phyloP scores from a whole-genome alignment of 2,329 filamentous ascomycete species.

The Epichloe sibirici region DNA sequence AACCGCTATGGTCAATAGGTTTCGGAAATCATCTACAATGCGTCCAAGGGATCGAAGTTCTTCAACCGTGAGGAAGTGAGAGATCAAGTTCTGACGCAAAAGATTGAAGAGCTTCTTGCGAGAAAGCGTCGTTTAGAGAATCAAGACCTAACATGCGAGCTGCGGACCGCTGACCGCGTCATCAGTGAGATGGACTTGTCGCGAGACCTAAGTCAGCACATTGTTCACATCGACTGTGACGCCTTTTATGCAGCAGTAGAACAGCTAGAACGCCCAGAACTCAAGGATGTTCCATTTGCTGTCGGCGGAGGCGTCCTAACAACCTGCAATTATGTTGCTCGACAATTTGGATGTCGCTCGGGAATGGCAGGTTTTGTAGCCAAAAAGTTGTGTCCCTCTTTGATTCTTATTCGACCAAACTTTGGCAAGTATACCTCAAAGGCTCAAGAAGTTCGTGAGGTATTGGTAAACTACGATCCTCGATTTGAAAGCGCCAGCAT shows the following conservation, averaged over 20 bases:
- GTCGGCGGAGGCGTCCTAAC: conserved; percentile 61
- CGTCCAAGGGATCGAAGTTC: conserved; percentile 91
- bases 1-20: conserved; percentile 38
- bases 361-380: conserved; percentile 97
- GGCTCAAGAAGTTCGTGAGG: conserved; percentile 71
- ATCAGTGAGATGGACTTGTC: conserved; percentile 66
- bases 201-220: conserved; percentile 69
- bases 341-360: conserved; percentile 80
- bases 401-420: conserved; percentile 73
- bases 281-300: conserved; percentile 79
- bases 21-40: conserved; percentile 92
- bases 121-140: conserved; percentile 67
- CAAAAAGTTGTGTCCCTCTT: conserved; percentile 78
- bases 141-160: conserved; percentile 59
- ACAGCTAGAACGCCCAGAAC: conserved; percentile 68
- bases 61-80: conserved; percentile 82
- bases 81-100: conserved; percentile 71
- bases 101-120: conserved; percentile 67
- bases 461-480: conserved; percentile 79
- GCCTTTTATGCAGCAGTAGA: conserved; percentile 96
- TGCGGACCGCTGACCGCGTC: conserved; percentile 67
- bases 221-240: conserved; percentile 93
- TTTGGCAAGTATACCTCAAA: conserved; percentile 88
- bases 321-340: conserved; percentile 75
- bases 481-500: conserved; percentile 89